Evolutionary conservation across 2,329 filamentous ascomycete genomes (phyloP).

Genomic region (Fusarium annulatum): DNA sequence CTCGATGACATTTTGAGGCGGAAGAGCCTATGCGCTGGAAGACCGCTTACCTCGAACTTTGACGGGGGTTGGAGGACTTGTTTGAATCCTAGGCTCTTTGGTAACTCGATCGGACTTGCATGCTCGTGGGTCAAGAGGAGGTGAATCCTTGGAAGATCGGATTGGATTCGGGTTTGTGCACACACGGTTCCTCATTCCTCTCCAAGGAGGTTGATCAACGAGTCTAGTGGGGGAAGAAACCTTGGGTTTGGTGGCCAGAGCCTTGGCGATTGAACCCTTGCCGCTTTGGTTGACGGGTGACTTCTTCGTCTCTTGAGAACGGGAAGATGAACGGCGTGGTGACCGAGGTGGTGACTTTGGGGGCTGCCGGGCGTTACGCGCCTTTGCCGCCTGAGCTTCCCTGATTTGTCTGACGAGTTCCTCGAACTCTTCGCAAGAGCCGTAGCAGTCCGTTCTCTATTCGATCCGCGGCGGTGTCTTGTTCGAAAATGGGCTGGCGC

Average conservation of each 20-base stretch:
- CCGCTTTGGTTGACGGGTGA: neutral
- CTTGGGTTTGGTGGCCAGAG: neutral
- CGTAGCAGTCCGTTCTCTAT: conserved; percentile 51
- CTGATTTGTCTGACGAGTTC: conserved; percentile 33
- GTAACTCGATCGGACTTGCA: neutral
- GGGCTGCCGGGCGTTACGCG: neutral
- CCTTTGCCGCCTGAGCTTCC: neutral
- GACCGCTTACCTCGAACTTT: conserved; percentile 34
- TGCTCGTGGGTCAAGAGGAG: conserved; percentile 3
- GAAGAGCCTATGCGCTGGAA: neutral
- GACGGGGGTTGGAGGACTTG: conserved; percentile 11
- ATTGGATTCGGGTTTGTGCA: neutral
- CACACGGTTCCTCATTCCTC: conserved; percentile 16
- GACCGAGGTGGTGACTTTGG: neutral
- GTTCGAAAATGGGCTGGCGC: conserved; percentile 52
- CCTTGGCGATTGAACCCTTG: neutral
- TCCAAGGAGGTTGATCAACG: conserved; percentile 21
- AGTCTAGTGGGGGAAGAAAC: neutral
- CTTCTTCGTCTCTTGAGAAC: neutral
- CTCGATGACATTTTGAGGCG: neutral
- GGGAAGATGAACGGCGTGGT: neutral
- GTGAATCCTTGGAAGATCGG: neutral
- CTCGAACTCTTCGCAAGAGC: conserved; percentile 47
- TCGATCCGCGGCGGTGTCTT: conserved; percentile 59
- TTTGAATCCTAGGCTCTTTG: conserved; percentile 21